These are phyloP conservation scores for Arthrobotrys megalospora DNA, from an alignment of 2,329 filamentous ascomycete species.

Conservation along the genomic window DNA sequence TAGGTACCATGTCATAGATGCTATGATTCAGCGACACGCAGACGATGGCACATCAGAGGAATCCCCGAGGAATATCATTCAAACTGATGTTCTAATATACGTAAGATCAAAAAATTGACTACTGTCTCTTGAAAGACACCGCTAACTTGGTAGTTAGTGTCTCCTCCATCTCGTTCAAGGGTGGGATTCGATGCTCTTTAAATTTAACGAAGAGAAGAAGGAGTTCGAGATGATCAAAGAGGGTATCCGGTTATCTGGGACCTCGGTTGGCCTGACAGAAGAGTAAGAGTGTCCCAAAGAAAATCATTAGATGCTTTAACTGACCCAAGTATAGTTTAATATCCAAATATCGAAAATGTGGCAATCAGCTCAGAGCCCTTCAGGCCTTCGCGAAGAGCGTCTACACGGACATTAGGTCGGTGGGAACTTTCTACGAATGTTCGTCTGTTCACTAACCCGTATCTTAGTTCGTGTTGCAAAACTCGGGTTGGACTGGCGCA, in stretches of 20 bases:
- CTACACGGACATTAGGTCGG: conserved; percentile 43
- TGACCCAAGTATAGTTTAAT: conserved; percentile 70
- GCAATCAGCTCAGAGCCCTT: conserved; percentile 64
- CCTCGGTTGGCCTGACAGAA: conserved; percentile 69
- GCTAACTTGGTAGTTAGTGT: conserved; percentile 67
- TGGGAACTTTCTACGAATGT: background rate
- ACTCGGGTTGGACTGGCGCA: conserved; percentile 63
- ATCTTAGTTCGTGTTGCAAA: conserved; percentile 39
- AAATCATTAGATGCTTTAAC: background rate
- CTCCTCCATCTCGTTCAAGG: conserved; percentile 79
- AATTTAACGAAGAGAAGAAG: conserved; percentile 72
- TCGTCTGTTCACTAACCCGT: conserved; percentile 32
- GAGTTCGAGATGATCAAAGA: conserved; percentile 71
- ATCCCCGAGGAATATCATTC: conserved; percentile 44
- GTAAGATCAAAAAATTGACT: conserved; percentile 12
- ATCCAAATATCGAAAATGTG: conserved; percentile 66
- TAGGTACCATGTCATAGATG: conserved; percentile 77
- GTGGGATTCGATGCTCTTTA: conserved; percentile 80
- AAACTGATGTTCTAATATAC: conserved; percentile 43
- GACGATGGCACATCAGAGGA: conserved; percentile 55
- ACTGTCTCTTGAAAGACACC: background rate
- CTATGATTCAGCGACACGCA: conserved; percentile 69
- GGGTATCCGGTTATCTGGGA: conserved; percentile 71
- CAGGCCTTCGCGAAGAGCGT: conserved; percentile 37
- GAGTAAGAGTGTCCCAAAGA: conserved; percentile 35